Evolutionary conservation across 108 stramenopile species (phyloP).

Genomic region (Epipyxis sp.): DNA sequence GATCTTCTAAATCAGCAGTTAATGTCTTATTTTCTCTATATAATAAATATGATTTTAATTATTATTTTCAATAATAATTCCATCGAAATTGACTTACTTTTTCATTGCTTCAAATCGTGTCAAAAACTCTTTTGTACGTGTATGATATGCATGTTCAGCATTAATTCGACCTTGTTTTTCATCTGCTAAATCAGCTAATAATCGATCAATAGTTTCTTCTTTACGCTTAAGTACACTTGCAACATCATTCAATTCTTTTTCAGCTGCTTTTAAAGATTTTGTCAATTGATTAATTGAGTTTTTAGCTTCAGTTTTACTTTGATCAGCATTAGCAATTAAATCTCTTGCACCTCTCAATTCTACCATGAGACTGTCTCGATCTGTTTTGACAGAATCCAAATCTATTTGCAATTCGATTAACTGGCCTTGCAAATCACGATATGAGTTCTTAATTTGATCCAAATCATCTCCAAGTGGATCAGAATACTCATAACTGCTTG

Average conservation of each 20-base stretch:
- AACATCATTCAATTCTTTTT: constrained; percentile 19
- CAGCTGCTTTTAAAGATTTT: constrained; percentile 6
- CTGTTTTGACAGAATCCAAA: constrained; percentile 14
- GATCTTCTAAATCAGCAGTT: not conserved
- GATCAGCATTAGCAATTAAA: not conserved
- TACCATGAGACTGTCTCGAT: constrained; percentile 28
- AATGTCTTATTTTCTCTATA: constrained; percentile 11
- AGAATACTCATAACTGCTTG: not conserved
- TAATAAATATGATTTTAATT: not conserved
- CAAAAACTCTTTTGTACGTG: constrained; percentile 18
- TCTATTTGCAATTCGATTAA: constrained; percentile 28
- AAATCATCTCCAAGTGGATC: not conserved
- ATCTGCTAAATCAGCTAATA: constrained; percentile 18
- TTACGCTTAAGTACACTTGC: not conserved
- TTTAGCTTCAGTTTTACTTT: not conserved
- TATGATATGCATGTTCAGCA: constrained; percentile 11
- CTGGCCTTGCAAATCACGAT: constrained; percentile 16
- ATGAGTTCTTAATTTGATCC: constrained; percentile 2
- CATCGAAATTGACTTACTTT: not conserved
- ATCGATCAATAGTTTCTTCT: constrained; percentile 5
- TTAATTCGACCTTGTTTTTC: constrained; percentile 2
- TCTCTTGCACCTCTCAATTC: constrained; percentile 6
- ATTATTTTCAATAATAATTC: not conserved
- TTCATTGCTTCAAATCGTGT: constrained; percentile 22
- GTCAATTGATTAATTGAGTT: not conserved